Evolutionary conservation across 1,284 basidiomycete genomes (phyloP), one percentile per base, ranked within the genome.

Genomic region (Ustilago cynodontis): DNA sequence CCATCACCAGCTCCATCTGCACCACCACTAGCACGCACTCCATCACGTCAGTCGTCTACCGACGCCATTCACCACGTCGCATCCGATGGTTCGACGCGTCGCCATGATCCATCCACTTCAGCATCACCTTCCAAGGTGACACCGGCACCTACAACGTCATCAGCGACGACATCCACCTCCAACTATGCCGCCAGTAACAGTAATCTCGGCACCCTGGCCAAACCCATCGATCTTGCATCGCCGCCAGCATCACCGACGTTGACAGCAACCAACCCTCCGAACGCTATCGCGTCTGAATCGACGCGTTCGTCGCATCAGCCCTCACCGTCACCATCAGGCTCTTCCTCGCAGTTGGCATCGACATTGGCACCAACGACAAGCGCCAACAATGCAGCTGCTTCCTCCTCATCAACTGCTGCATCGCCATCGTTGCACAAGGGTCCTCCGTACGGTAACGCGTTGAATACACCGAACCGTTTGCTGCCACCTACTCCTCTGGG

Each of bases 221-320:
- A 71, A 49, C 73, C 73, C 41, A 76, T 76, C 29, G 73, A 76
- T 28, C 68, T 76, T 26, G 73, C 73, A n/a, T 76, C 73, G 22
- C 68, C 73, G 11, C 73, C 73, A 16, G 59, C 52, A 14, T 73
- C 71, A 54, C 70, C 65, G 6, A 61, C 53, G 9, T 24, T 57
- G 29, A 20, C 47, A n/a, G 56, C 55, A 20, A 54, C 62, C 52
- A 43, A 55, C 22, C 16, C 65, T 24, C 16, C 65, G 8, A 45
- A 55, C 47, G 28, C 20, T 31, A 55, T 63, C 64, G 72, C 67
- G 67, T 70, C 59, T 53, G 45, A 59, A 35, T 51, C 65, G 53
- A 65, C 68, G 67, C 64, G 67, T 70, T 31, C 57, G 22, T 24
- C 29, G 14, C 60, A 64, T 16, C 67, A 64, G 33, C 50, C 51